Percentiles rank a stretch among this genome's conserved stretches.
These are phyloP conservation scores for Podaxis mareebaensis DNA, from an alignment of 768 basidiomycete species.

Conservation along the genomic window DNA sequence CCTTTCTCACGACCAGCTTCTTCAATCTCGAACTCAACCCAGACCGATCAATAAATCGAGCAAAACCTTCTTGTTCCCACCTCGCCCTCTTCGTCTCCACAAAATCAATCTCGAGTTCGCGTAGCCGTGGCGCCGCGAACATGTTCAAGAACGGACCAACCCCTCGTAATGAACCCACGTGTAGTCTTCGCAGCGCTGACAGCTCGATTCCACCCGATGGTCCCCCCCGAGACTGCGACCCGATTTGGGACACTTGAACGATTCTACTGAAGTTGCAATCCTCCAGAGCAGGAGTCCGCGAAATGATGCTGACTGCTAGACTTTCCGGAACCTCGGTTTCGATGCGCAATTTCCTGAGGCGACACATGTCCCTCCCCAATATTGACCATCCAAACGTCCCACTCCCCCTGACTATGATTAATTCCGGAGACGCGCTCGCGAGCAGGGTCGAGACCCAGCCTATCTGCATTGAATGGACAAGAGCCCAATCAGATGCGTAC, in stretches of 20 bases:
- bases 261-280: background rate
- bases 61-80: constrained; percentile 1
- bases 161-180: constrained; percentile 1
- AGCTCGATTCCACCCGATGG: background rate
- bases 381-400: constrained; percentile 6
- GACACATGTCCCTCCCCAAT: constrained; percentile 6
- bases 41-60: background rate
- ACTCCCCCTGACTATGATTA: background rate
- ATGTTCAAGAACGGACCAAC: background rate
- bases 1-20: background rate
- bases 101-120: background rate
- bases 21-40: background rate
- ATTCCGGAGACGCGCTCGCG: background rate
- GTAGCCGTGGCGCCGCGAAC: background rate
- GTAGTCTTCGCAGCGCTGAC: background rate
- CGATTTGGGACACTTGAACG: background rate
- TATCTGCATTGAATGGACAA: constrained; percentile 4
- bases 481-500: constrained; percentile 7
- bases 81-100: background rate
- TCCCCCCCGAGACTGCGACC: background rate
- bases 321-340: constrained; percentile 1
- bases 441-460: background rate
- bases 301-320: constrained; percentile 1
- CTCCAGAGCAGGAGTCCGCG: background rate
- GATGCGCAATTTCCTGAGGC: background rate